Percentiles rank a stretch among this genome's conserved stretches.
phyloP scores from a whole-genome alignment of 1,284 basidiomycete genomes.

The Heliocybe sulcata region DNA sequence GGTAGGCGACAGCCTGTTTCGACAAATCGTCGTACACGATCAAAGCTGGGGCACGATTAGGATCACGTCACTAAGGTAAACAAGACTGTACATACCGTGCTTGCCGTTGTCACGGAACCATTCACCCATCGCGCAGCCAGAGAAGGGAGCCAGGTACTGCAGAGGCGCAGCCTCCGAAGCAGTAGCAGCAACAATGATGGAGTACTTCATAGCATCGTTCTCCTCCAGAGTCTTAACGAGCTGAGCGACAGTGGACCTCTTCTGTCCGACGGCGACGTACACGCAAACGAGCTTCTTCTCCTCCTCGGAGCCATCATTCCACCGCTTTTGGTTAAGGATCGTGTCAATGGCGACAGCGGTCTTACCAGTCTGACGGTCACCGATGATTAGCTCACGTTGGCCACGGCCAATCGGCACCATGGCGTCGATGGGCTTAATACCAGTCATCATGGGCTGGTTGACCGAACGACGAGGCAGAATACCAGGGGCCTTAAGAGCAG shows the following conservation, averaged over 20 bases:
- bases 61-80: neutral
- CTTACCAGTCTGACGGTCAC: constrained; percentile 99
- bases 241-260: constrained; percentile 98
- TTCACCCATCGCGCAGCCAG: constrained; percentile 99
- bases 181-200: constrained; percentile 97
- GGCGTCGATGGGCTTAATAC: constrained; percentile 99
- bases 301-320: constrained; percentile 98
- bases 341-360: constrained; percentile 99
- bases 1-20: constrained; percentile 99
- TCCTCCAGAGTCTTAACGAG: constrained; percentile 99
- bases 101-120: constrained; percentile 99
- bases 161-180: constrained; percentile 96
- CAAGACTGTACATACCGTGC: constrained; percentile 48
- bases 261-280: constrained; percentile 98
- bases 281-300: constrained; percentile 99
- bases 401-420: constrained; percentile 99
- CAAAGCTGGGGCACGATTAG: constrained; percentile 49
- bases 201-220: constrained; percentile 99
- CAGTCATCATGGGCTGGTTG: constrained; percentile 99
- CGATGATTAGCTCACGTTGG: constrained; percentile 99
- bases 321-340: constrained; percentile 99
- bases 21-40: constrained; percentile 99
- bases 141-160: constrained; percentile 57
- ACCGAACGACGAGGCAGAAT: constrained; percentile 98
- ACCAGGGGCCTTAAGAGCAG: constrained; percentile 97